Conservation (phyloP, 345 rosid species). For the Rubroshorea leprosula region DNA sequence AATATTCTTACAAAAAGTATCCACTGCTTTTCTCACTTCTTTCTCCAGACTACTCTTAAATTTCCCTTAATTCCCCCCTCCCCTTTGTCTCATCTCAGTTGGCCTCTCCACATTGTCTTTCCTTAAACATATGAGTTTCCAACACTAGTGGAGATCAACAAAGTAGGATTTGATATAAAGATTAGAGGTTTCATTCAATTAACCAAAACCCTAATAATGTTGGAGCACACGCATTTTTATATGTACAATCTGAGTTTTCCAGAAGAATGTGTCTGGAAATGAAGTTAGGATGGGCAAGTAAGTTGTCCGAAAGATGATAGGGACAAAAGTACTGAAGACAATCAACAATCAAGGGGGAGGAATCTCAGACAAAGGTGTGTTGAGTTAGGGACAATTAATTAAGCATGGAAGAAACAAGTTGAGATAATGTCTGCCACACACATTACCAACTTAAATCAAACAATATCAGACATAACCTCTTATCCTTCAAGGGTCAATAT, state of each 20-base stretch:
- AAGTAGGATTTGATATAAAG: too few species aligned
- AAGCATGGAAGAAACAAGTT: constrained; percentile 21
- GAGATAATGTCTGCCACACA: constrained; percentile 11
- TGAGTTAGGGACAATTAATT: constrained; percentile 14
- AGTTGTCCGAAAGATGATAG: background rate
- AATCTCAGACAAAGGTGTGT: constrained; percentile 1
- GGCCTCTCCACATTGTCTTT: too few species aligned
- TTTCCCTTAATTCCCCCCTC: background rate
- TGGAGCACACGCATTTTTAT: too few species aligned
- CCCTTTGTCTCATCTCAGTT: background rate
- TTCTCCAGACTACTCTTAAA: constrained; percentile 7
- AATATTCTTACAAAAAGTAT: constrained; percentile 1
- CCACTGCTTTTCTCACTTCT: background rate
- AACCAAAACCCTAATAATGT: too few species aligned
- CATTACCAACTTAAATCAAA: constrained; percentile 15
- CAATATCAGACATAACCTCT: constrained; percentile 11
- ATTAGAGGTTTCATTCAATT: too few species aligned
- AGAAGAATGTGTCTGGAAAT: too few species aligned
- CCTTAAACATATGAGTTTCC: too few species aligned
- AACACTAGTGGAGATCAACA: too few species aligned
- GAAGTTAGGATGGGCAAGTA: too few species aligned
- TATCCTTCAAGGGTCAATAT: constrained; percentile 15
- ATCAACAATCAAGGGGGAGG: background rate
- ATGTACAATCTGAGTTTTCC: too few species aligned
- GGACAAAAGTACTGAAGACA: background rate